phyloP scores from a whole-genome alignment of 2,329 filamentous ascomycete genomes.

The Beauveria varroae region DNA sequence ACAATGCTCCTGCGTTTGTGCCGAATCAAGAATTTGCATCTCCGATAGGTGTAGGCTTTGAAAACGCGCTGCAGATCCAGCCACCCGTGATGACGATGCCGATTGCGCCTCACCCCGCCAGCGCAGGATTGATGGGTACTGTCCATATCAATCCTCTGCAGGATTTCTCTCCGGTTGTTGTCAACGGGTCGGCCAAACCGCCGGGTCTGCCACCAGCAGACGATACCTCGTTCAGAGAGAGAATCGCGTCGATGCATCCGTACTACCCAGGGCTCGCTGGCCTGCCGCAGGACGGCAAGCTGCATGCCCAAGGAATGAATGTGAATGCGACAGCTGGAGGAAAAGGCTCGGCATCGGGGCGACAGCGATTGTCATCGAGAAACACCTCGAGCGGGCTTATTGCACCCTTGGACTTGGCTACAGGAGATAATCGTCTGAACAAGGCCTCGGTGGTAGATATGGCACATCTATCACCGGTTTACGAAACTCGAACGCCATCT shows the following conservation, averaged over 20 bases:
- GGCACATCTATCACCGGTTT: slow-evolving; percentile 62
- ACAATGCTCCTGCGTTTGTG: background rate
- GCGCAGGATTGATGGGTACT: slow-evolving; percentile 13
- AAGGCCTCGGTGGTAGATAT: slow-evolving; percentile 30
- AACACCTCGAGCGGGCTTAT: slow-evolving; percentile 42
- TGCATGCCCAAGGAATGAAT: slow-evolving; percentile 13
- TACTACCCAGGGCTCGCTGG: slow-evolving; percentile 21
- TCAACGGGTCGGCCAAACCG: slow-evolving; percentile 26
- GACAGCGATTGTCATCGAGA: slow-evolving; percentile 31
- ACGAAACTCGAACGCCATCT: slow-evolving; percentile 64
- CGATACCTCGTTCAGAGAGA: slow-evolving; percentile 34
- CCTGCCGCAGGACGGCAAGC: slow-evolving; percentile 22
- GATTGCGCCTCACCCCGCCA: slow-evolving; percentile 3
- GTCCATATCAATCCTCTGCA: background rate
- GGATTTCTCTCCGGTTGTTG: slow-evolving; percentile 25
- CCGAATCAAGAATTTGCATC: background rate
- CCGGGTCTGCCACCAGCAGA: slow-evolving; percentile 19
- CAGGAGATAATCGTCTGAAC: slow-evolving; percentile 34
- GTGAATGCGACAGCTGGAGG: slow-evolving; percentile 18
- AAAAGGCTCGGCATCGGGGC: slow-evolving; percentile 22
- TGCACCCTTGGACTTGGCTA: slow-evolving; percentile 49
- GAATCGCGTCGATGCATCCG: slow-evolving; percentile 32
- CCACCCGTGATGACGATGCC: background rate
- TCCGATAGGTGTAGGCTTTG: background rate
- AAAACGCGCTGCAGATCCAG: slow-evolving; percentile 10